phyloP scores from a whole-genome alignment of 352 stramenopile species.

The Globisporangium viniferum region DNA sequence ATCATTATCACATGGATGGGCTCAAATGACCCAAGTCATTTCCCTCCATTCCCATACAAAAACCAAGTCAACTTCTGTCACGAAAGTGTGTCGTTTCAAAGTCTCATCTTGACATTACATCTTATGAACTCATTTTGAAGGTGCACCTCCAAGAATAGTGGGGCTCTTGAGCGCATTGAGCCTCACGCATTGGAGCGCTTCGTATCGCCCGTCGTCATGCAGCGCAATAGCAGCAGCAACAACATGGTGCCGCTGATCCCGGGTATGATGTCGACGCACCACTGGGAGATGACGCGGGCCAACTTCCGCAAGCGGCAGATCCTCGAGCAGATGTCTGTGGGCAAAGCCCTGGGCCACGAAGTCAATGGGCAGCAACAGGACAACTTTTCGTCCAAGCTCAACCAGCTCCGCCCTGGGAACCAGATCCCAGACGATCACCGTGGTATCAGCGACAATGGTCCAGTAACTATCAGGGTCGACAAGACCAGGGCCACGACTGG shows the following conservation, averaged over 20 bases:
- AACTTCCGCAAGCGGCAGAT: slow-evolving; percentile 64
- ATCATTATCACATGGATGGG: not conserved
- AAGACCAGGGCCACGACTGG: not conserved
- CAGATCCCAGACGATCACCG: not conserved
- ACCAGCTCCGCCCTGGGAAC: slow-evolving; percentile 3
- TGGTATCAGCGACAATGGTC: not conserved
- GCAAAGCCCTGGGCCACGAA: slow-evolving; percentile 25
- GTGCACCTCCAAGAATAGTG: slow-evolving; percentile 6
- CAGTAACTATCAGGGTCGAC: not conserved
- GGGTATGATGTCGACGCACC: slow-evolving; percentile 50
- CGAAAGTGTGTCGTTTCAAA: not conserved
- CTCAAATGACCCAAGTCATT: not conserved
- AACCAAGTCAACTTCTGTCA: not conserved
- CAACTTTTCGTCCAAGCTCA: slow-evolving; percentile 19
- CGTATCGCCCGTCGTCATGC: not conserved
- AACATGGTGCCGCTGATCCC: slow-evolving; percentile 42
- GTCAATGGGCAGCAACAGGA: slow-evolving; percentile 1
- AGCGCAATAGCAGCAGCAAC: not conserved
- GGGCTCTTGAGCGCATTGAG: not conserved
- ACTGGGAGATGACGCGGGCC: slow-evolving; percentile 35
- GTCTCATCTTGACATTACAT: not conserved
- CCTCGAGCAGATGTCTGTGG: slow-evolving; percentile 58
- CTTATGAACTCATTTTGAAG: not conserved
- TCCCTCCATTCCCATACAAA: not conserved
- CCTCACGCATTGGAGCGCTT: not conserved